Evolutionary conservation across 148 eudicot genomes (phyloP), one percentile per base, ranked within the genome.

Genomic region (Euryodendron excelsum): DNA sequence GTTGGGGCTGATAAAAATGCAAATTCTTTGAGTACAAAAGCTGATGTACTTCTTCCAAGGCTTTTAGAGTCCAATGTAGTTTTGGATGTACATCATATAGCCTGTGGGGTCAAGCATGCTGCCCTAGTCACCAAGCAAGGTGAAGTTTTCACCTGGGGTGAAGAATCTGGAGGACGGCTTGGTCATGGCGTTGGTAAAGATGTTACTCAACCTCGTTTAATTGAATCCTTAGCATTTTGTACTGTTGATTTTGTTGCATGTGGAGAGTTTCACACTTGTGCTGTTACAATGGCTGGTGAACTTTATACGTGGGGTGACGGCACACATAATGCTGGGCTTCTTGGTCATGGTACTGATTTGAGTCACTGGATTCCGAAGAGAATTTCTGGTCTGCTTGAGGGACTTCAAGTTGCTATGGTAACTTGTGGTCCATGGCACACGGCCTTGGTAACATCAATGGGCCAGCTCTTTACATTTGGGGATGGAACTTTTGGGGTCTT

Each of bases 401-500:
- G 96, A 45, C 90, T 95, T 67, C 96, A 93, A 79, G 86, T 95
- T 70, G 88, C 96, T 53, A 79, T 88, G 77, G 89, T 95, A 66
- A 82, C 89, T 65, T 95, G 99, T 78, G 99, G 99, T 31, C 97
- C 99, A 64, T 95, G 99, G 99, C 99, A 95, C 73, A 95, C 97
- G 10, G 97, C 97, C 58, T 66, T 95, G 77, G 76, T 95, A 70
- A 93, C 99, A 13, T 91, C 96, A 41, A 77, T 86, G 18, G 94
- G 99, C 48, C 99, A 91, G 84, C 91, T 95, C 1, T 95, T 95
- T 74, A 93, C 99, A 30, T 95, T 95, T 78, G 98, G 99, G n/a
- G 97, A 95, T 66, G 99, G 99, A 78, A 95, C 97, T 48, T 95
- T 95, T 66, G 97, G 99, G 75, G 99, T 91, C 50, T 72, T 95